These are phyloP conservation scores for Gyrodon lividus DNA, from an alignment of 768 basidiomycete species.

Conservation along the genomic window DNA sequence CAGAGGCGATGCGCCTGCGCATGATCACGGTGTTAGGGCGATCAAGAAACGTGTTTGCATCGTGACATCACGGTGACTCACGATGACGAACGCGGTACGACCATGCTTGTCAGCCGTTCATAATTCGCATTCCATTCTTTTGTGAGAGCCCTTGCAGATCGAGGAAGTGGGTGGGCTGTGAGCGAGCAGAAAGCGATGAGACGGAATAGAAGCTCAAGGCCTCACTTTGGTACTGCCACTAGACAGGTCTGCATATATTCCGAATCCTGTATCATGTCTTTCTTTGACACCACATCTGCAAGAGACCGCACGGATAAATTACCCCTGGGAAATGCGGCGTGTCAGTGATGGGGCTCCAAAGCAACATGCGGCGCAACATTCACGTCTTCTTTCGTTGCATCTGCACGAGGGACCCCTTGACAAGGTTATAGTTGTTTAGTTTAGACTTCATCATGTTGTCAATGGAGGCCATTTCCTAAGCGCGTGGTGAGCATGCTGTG, in stretches of 20 bases:
- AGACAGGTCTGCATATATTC: conserved; percentile 92
- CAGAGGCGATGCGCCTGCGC: conserved; percentile 68
- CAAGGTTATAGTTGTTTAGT: conserved; percentile 86
- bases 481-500: conserved; percentile 25
- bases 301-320: conserved; percentile 92
- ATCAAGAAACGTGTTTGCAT: conserved; percentile 21
- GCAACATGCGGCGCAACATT: conserved; percentile 20
- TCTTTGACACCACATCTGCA: conserved; percentile 77
- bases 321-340: conserved; percentile 51
- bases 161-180: conserved; percentile 14
- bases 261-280: conserved; percentile 82
- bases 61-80: conserved; percentile 38
- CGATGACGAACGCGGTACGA: conserved; percentile 91
- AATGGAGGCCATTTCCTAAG: conserved; percentile 86
- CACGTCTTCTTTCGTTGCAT: conserved; percentile 95
- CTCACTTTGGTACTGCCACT: conserved; percentile 91
- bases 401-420: conserved; percentile 87
- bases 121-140: conserved; percentile 93
- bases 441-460: conserved; percentile 94
- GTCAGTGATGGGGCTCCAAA: conserved; percentile 7
- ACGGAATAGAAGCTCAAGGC: conserved; percentile 21
- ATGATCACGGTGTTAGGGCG: conserved; percentile 3
- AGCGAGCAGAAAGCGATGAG: conserved; percentile 6
- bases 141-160: conserved; percentile 54
- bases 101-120: conserved; percentile 83